Base-by-base conservation (phyloP, 2,329 filamentous ascomycete genomes). In the Albifimbria verrucaria region DNA sequence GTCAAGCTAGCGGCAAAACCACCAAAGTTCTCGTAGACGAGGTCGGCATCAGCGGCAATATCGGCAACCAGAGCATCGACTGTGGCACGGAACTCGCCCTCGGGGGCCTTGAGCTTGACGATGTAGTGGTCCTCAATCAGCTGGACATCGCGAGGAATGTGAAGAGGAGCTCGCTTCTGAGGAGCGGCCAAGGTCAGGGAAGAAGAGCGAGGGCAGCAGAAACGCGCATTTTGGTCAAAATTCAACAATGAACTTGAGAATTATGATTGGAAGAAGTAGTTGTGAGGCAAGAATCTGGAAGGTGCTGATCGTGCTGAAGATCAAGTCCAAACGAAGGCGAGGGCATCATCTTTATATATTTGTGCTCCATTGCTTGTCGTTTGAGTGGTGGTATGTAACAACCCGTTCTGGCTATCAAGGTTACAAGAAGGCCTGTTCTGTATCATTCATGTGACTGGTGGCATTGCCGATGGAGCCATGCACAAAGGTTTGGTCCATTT, bases 51-150 rank as follows among this genome's bases (percentile, higher is more conserved):
- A 41, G 65, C 65, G 20, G 55, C 51, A 51, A 71, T 66, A 53
- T 51, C 36, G n/a, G 55, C 52, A 48, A 48, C 25, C 17, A 48
- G 17, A 18, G 44, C 53, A 9, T 53, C 52, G n/a, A 72, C 58
- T 49, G 63, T 60, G n/a, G 55, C 51, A 25, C 50, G 52, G 44
- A 69, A 42, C 17, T 49, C 48, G 36, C 52, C 52, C 48, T 52
- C 49, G 15, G 58, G 56, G 52, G 53, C 56, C 61, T 65, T 68
- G 59, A 73, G 66, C 59, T 68, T 70, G 60, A 73, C 62, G 25
- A 73, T 73, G 62, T 68, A 73, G 57, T 67, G 72, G 61, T 64
- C 66, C 48, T 67, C 64, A 32, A 72, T 54, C 50, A 66, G 55
- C 54, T 64, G 53, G 39, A 57, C 63, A 24, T 61, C 65, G 17